phyloP scores from a whole-genome alignment of 352 stramenopile species.

The Phytophthora vignae region DNA sequence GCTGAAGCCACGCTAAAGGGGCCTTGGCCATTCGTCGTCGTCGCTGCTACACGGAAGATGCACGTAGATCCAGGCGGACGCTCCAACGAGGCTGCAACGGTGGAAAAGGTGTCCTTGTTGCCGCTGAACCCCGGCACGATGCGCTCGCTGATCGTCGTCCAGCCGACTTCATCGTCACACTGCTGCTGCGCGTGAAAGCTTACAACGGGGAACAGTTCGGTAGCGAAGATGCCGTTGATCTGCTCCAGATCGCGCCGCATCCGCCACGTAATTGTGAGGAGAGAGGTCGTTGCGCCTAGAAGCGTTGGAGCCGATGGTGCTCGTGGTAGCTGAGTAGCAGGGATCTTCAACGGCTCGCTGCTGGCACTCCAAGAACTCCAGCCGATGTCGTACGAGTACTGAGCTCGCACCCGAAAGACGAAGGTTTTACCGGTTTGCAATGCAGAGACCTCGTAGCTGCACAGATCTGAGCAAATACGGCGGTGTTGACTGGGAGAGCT shows the following conservation, averaged over 20 bases:
- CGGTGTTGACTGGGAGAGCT: constrained; percentile 29
- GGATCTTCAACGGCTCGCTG: constrained; percentile 45
- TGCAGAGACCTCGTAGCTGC: constrained; percentile 26
- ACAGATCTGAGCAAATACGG: constrained; percentile 33
- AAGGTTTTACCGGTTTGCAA: constrained; percentile 46
- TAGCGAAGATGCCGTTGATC: constrained; percentile 19
- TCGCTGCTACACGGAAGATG: constrained; percentile 59
- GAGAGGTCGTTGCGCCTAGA: constrained; percentile 37
- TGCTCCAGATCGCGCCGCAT: constrained; percentile 33
- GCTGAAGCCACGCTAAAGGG: constrained; percentile 58
- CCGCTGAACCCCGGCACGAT: constrained; percentile 37
- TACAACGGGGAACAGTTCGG: constrained; percentile 48
- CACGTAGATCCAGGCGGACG: constrained; percentile 55
- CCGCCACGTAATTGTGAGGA: constrained; percentile 58
- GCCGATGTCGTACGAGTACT: constrained; percentile 30
- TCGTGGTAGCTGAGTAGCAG: constrained; percentile 46
- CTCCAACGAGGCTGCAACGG: constrained; percentile 38
- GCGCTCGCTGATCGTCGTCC: constrained; percentile 44
- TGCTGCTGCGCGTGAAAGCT: constrained; percentile 60
- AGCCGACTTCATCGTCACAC: constrained; percentile 57
- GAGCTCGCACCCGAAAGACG: constrained; percentile 62
- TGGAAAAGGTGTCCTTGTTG: constrained; percentile 29
- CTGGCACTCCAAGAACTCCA: constrained; percentile 69
- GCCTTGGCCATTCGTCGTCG: constrained; percentile 59
- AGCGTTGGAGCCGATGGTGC: constrained; percentile 54